Evolutionary conservation across 768 basidiomycete genomes (phyloP), one percentile per base, ranked within the genome.

Genomic region (Mrakia gelida): DNA sequence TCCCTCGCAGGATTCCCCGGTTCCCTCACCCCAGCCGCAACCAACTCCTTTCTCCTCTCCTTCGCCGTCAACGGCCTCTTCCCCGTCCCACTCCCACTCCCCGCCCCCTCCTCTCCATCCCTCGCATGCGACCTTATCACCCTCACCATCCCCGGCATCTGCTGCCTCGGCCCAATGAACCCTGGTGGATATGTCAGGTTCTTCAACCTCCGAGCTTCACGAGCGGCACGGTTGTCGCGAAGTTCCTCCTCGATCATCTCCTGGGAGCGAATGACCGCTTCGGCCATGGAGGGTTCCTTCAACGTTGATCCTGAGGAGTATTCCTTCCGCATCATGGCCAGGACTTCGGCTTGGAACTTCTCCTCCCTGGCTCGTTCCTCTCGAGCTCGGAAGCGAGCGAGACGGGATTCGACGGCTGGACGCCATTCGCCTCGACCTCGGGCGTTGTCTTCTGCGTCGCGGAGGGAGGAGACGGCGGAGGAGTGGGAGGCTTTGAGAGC

Each of bases 171-270:
- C 2, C 67, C 67, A 7, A 70, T n/a, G 23, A 70, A 70, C 8
- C 67, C 67, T 11, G 18, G 26, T 9, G 67, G 67, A 13, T 70
- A 70, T 2, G 23, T 2, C 41, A n/a, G 10, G 13, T 43, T 59
- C 26, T 9, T 11, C 5, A 59, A 11, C 0, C 59, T 3, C 0
- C 59, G 23, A 9, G 13, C 59, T 28, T 59, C 59, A 2, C 28
- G 26, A n/a, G 26, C 59, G 26, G 26, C 67, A n/a, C 67, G 13
- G 3, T 10, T 52, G 18, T 52, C 49, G 3, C 49, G 49, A 52
- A 70, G 21, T 45, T 41, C 67, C 23, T 70, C 38, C 41, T 70
- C 34, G 67, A 70, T 70, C 67, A 70, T 70, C 23, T 70, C 41
- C 26, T 23, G 49, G 18, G 49, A 52, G 49, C 49, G 49, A 21